Evolutionary conservation across 1,284 basidiomycete species (phyloP).

Genomic region (Trichosporon sp.): DNA sequence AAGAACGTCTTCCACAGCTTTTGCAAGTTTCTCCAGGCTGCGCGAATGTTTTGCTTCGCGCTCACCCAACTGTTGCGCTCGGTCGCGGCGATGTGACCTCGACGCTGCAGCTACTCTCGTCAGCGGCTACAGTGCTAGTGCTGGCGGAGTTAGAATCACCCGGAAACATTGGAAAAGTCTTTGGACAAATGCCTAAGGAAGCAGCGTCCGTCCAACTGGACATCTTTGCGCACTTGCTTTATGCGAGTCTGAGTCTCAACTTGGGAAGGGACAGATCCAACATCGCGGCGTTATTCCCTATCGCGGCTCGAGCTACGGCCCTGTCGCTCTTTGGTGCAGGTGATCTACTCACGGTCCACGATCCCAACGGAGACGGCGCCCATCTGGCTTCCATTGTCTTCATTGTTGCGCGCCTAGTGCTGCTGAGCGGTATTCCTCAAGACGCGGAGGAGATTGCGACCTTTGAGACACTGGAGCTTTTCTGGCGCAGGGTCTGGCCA

Average conservation of each 20-base stretch:
- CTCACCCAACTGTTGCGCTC: slow-evolving; percentile 20
- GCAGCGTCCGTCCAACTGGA: slow-evolving; percentile 24
- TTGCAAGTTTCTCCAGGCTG: slow-evolving; percentile 26
- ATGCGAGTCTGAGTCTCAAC: slow-evolving; percentile 22
- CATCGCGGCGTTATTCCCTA: slow-evolving; percentile 31
- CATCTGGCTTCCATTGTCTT: slow-evolving; percentile 30
- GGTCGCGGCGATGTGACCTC: slow-evolving; percentile 16
- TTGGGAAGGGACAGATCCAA: slow-evolving; percentile 12
- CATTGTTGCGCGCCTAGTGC: slow-evolving; percentile 22
- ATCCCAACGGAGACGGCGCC: slow-evolving; percentile 28
- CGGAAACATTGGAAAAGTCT: slow-evolving; percentile 19
- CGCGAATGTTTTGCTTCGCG: slow-evolving; percentile 23
- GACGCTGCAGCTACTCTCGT: slow-evolving; percentile 13
- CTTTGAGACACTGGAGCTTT: slow-evolving; percentile 19
- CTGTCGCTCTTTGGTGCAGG: slow-evolving; percentile 29
- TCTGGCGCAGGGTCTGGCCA: slow-evolving; percentile 39
- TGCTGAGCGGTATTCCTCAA: not conserved
- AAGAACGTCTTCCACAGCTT: slow-evolving; percentile 1
- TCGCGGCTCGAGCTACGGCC: slow-evolving; percentile 28
- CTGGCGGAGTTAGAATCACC: slow-evolving; percentile 20
- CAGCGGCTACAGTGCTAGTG: slow-evolving; percentile 26
- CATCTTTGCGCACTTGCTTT: slow-evolving; percentile 29
- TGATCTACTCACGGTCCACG: slow-evolving; percentile 29
- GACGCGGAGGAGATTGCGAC: not conserved
- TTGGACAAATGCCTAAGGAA: slow-evolving; percentile 19